Evolutionary conservation across 1,284 basidiomycete genomes (phyloP).

Genomic region (Leccinum huronense): DNA sequence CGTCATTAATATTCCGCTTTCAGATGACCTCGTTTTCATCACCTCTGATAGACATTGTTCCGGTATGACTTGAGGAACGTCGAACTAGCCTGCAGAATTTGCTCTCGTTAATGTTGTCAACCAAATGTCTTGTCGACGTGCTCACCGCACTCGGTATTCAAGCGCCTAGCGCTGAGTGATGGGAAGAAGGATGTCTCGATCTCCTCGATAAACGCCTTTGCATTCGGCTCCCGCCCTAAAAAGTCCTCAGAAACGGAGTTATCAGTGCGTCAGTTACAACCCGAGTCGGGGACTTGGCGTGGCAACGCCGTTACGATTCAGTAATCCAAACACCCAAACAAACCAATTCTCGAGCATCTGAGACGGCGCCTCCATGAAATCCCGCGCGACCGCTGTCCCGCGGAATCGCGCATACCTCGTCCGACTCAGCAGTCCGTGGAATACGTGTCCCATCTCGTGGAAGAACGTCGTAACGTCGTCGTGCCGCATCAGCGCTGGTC

Average conservation of each 20-base stretch:
- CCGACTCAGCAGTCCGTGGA: constrained; percentile 74
- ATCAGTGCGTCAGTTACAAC: too few relatives aligned
- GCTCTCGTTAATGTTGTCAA: too few relatives aligned
- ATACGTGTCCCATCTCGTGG: constrained; percentile 86
- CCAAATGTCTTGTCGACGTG: too few relatives aligned
- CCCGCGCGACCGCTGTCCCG: constrained; percentile 73
- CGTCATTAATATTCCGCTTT: not conserved
- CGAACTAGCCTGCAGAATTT: too few relatives aligned
- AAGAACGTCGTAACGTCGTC: constrained; percentile 80
- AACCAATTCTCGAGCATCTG: constrained; percentile 92
- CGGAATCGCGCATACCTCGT: constrained; percentile 79
- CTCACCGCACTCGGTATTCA: too few relatives aligned
- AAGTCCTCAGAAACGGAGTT: too few relatives aligned
- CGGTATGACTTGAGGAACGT: not conserved
- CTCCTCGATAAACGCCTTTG: too few relatives aligned
- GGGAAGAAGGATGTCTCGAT: too few relatives aligned
- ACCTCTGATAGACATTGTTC: not conserved
- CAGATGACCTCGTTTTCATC: not conserved
- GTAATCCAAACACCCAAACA: constrained; percentile 10
- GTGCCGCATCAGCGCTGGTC: constrained; percentile 81
- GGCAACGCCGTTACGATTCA: too few relatives aligned
- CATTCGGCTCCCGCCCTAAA: too few relatives aligned
- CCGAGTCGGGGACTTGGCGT: too few relatives aligned
- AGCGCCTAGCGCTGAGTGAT: too few relatives aligned
- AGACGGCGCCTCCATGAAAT: constrained; percentile 85